Percentiles rank a stretch among this genome's conserved stretches.
These are phyloP conservation scores for Aspergillus glaucus DNA, from an alignment of 2,329 filamentous ascomycete species.

Conservation along the genomic window DNA sequence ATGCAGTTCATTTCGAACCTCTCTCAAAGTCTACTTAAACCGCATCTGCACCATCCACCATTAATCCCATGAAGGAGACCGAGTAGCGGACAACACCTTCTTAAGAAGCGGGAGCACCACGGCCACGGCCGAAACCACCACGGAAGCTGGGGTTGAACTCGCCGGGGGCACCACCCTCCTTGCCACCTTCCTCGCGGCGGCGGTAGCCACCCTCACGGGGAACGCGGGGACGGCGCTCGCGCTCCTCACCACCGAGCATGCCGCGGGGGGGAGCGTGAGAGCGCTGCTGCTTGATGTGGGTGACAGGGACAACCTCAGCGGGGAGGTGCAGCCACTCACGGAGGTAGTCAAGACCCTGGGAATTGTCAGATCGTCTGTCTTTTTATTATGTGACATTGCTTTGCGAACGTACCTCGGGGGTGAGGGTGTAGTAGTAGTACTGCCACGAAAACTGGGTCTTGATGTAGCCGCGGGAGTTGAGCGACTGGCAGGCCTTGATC, in stretches of 20 bases:
- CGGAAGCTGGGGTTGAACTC: slow-evolving; percentile 91
- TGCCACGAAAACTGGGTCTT: slow-evolving; percentile 99
- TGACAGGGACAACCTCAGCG: slow-evolving; percentile 98
- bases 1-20: slow-evolving; percentile 18
- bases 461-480: slow-evolving; percentile 95
- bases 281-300: slow-evolving; percentile 99
- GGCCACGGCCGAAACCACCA: slow-evolving; percentile 84
- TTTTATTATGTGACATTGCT: neutral
- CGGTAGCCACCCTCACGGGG: slow-evolving; percentile 83
- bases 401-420: slow-evolving; percentile 57
- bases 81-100: slow-evolving; percentile 23
- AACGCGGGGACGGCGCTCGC: slow-evolving; percentile 75
- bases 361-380: slow-evolving; percentile 2
- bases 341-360: slow-evolving; percentile 92
- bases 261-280: slow-evolving; percentile 96
- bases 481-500: slow-evolving; percentile 98
- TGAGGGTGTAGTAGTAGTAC: slow-evolving; percentile 99
- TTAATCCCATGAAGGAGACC: slow-evolving; percentile 25
- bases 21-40: slow-evolving; percentile 22
- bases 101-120: slow-evolving; percentile 61
- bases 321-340: slow-evolving; percentile 99
- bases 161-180: slow-evolving; percentile 87
- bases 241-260: slow-evolving; percentile 86
- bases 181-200: slow-evolving; percentile 78
- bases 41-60: slow-evolving; percentile 19